Evolutionary conservation across 2,329 filamentous ascomycete species (phyloP), one percentile per base, ranked within the genome.

Genomic region (Phyllosticta paracitricarpa): DNA sequence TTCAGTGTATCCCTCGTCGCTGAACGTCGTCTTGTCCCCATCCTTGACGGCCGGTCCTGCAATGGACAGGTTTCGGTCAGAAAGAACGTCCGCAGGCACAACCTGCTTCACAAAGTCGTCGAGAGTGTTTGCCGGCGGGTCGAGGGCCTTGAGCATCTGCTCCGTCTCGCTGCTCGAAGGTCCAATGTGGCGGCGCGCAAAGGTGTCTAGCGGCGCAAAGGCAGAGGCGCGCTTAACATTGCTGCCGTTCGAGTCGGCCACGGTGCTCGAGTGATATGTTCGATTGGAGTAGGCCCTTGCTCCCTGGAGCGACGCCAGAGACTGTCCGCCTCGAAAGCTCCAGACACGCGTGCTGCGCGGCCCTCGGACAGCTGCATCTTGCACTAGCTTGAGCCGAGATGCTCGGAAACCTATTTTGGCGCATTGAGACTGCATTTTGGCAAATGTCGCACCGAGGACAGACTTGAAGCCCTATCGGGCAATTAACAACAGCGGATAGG

Each of bases 41-140:
- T 56, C 78, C 72, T 22, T 81, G 12, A 52, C 12, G 8, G 33
- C 25, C 30, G 60, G 60, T 5, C 60, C 60, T 25, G 57, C 76
- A 59, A 90, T 83, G 56, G 80, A 76, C 55, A 92, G 76, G 62
- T 85, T 76, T 63, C 82, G 82, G 62, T 82, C 78, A 14, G 88
- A 89, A 59, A 94, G 79, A 62, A 97, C 89, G 68, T 91, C 86
- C 28, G 83, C 76, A 0, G 93, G 93, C 17, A 97, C 80, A 56
- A 97, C 92, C 76, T 96, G 85, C 68, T 83, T 79, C 52, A 97
- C 84, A 70, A 97, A 96, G 28, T 89, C 85, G 65, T 97, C 91
- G 62, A 97, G 75, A 54, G 81, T 86, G 63, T 81, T 78, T 9
- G 81, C 87, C 0, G 89, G 89, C 19, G 91, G 89, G 63, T 90